Percentiles rank a stretch among this genome's conserved stretches.
Conservation (phyloP, 140 eudicot species). For the Stevia rebaudiana region DNA sequence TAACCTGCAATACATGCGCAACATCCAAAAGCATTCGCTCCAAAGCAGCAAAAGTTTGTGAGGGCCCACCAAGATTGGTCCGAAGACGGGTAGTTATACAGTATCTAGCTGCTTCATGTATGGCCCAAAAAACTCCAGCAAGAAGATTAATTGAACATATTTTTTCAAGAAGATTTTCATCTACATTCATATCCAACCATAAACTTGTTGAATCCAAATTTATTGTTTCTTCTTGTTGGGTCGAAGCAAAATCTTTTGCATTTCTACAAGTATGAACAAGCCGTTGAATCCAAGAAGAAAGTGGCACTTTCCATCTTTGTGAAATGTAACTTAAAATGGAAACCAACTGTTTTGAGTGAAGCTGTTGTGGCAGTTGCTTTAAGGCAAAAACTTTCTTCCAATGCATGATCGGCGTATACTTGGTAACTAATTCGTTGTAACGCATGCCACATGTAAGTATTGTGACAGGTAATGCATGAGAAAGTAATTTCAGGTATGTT, state of each 20-base stretch:
- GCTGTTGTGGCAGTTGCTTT: constrained; percentile 79
- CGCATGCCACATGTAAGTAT: constrained; percentile 57
- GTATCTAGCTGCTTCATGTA: constrained; percentile 96
- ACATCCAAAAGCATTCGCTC: constrained; percentile 97
- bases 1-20: constrained; percentile 69
- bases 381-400: constrained; percentile 90
- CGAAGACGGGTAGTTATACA: constrained; percentile 91
- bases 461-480: constrained; percentile 62
- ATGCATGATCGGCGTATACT: constrained; percentile 37
- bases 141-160: constrained; percentile 62
- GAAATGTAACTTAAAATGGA: constrained; percentile 85
- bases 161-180: constrained; percentile 68
- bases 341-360: constrained; percentile 96
- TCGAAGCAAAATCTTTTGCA: constrained; percentile 44
- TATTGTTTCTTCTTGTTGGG: constrained; percentile 54
- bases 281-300: constrained; percentile 94
- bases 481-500: constrained; percentile 59
- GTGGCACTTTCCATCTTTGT: constrained; percentile 97
- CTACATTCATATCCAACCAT: constrained; percentile 58
- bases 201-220: constrained; percentile 36
- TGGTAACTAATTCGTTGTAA: constrained; percentile 36
- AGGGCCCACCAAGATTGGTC: constrained; percentile 99
- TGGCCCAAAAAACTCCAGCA: constrained; percentile 99
- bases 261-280: constrained; percentile 61
- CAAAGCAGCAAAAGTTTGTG: constrained; percentile 98